Evolutionary conservation across 768 basidiomycete species (phyloP), one percentile per base, ranked within the genome.

Genomic region (Rhizopogon roseolus): DNA sequence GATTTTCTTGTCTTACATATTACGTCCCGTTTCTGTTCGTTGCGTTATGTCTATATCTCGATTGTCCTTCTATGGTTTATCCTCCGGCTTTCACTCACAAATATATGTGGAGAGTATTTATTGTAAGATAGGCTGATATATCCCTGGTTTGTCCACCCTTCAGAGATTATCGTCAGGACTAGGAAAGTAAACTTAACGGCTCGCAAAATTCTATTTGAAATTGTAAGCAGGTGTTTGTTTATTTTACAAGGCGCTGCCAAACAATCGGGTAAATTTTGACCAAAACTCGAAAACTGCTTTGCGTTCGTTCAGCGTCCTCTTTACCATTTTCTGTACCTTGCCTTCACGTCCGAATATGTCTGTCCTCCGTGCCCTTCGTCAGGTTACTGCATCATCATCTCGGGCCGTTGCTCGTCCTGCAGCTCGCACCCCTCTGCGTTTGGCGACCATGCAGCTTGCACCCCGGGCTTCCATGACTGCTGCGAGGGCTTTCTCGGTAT

Each of bases 321-420:
- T 42, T 40, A 38, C 39, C 19, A 34, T 48, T 46, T n/a, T 49
- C 55, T 36, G 19, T 54, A 50, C 32, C 41, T 54, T 43, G 50
- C 29, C 42, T 43, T 42, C 44, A 38, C 43, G 22, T 43, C 28
- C 42, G 22, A 64, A 53, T 22, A 88, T 88, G 86, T 86, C 85
- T 70, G 75, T 80, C 51, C 58, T 83, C 48, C 83, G 84, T 67
- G 71, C 75, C 59, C 75, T 88, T 54, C 81, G 85, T 64, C 81
- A 82, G 57, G 66, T 82, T 36, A 64, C 81, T 32, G 68, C 76
- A 43, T 63, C 73, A 9, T 77, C 80, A 8, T 70, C 74, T 57
- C 71, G 79, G 57, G 55, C 73, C 6, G 42, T 57, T 13, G 53
- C 62, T 27, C 64, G 70, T 25, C 64, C 64, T 5, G 62, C 58